Evolutionary conservation across 371 early-diverging fungal genomes (phyloP).

Genomic region (Entomophthora muscae): DNA sequence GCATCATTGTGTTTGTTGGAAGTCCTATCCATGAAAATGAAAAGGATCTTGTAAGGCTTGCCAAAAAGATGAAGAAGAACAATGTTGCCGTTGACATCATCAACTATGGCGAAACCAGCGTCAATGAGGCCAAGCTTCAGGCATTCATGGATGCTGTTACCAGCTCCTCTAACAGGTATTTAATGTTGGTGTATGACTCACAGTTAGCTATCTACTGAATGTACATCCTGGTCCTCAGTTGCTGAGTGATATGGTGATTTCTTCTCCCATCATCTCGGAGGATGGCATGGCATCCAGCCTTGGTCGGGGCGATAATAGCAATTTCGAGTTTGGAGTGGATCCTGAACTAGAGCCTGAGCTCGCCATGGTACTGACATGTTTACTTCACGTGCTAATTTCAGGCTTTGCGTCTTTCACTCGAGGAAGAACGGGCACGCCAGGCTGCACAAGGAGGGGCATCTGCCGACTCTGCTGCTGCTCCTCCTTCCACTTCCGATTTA

Average conservation of each 20-base stretch:
- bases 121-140: constrained; percentile 76
- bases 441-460: constrained; percentile 29
- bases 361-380: constrained; percentile 41
- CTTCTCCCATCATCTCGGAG: constrained; percentile 75
- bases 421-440: constrained; percentile 90
- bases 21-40: constrained; percentile 71
- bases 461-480: constrained; percentile 14
- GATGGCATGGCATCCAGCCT: constrained; percentile 44
- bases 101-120: constrained; percentile 89
- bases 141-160: constrained; percentile 82
- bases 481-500: constrained; percentile 13
- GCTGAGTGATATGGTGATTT: constrained; percentile 71
- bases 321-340: constrained; percentile 92
- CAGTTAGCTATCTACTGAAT: constrained; percentile 65
- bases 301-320: constrained; percentile 29
- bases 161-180: constrained; percentile 68
- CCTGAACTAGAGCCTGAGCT: constrained; percentile 90
- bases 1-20: constrained; percentile 89
- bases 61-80: constrained; percentile 94
- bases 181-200: background rate
- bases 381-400: constrained; percentile 11
- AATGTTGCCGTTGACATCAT: constrained; percentile 89
- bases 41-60: constrained; percentile 69
- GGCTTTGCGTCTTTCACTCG: constrained; percentile 89
- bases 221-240: constrained; percentile 91